Evolutionary conservation across 345 rosid genomes (phyloP).

Genomic region (Angophora floribunda): DNA sequence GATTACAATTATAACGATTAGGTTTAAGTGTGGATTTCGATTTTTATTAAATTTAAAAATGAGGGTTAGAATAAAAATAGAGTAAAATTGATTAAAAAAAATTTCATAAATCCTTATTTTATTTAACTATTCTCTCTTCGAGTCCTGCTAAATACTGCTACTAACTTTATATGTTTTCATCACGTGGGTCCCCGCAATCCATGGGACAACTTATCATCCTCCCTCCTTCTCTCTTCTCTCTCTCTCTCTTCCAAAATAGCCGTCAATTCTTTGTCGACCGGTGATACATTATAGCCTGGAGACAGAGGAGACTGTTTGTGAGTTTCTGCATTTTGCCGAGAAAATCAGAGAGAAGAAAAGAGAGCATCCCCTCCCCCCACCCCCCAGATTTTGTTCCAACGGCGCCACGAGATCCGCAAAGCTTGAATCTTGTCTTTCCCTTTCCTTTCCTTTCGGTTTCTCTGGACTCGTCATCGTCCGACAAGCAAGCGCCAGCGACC

Average conservation of each 20-base stretch:
- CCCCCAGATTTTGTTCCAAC: background rate
- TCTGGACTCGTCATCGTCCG: background rate
- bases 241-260: background rate
- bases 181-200: background rate
- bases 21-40: no score
- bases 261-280: background rate
- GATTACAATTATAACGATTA: no score
- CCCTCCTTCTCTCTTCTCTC: background rate
- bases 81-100: no score
- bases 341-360: background rate
- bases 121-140: no score
- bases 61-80: no score
- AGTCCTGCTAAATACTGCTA: background rate
- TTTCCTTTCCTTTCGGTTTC: background rate
- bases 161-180: background rate
- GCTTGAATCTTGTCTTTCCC: background rate
- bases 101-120: no score
- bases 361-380: background rate
- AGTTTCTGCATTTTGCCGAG: background rate
- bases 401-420: background rate
- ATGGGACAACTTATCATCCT: background rate
- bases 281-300: background rate
- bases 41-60: background rate
- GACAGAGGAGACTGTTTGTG: background rate
- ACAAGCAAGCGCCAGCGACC: background rate